Base-by-base conservation (phyloP, 2,329 filamentous ascomycete species). In the Aspergillus costaricaensis region DNA sequence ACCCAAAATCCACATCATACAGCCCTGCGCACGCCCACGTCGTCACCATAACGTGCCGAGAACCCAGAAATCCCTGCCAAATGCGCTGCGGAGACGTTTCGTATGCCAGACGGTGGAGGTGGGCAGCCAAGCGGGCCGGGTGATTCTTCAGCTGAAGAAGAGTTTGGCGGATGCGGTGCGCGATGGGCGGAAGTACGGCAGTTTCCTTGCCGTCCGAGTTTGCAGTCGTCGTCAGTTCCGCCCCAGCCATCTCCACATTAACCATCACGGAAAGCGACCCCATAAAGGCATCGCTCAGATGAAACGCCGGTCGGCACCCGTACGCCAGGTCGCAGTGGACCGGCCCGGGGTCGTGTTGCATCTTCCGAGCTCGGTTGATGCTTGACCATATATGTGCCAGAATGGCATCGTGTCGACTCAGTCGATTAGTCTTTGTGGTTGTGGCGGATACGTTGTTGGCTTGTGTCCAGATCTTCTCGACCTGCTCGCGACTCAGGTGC, bases 31-130 rank as follows among this genome's bases (percentile, higher is more conserved):
- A 55, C 4, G 64, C 47, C 81, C 81, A 83, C 0, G 76, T 79
- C 5, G 81, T 83, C 3, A 79, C 76, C 3, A 82, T 62, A 0
- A 76, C 63, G 66, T 83, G 80, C 21, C 72, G 67, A 0, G 64
- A 59, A 0, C 81, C 82, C 6, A 81, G 58, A 56, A 82, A 83
- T 0, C 66, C 77, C 60, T 80, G 76, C 82, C 81, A 83, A 15
- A 83, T 62, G 5, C 81, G 72, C 68, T 83, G 81, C 0, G 82
- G 81, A 10, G 74, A 75, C 10, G 74, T 63, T 64, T 83, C 81
- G 57, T 77, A 70, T 2, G 78, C 78, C 9, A 73, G 72, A 52
- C 80, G 77, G 57, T 83, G 77, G 2, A 83, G 65, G 36, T 77
- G 68, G 3, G 78, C 75, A 0, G 70, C 73, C 2, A 83, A 66